phyloP scores from a whole-genome alignment of 495 filamentous ascomycete species.

The Xylaria sp. region DNA sequence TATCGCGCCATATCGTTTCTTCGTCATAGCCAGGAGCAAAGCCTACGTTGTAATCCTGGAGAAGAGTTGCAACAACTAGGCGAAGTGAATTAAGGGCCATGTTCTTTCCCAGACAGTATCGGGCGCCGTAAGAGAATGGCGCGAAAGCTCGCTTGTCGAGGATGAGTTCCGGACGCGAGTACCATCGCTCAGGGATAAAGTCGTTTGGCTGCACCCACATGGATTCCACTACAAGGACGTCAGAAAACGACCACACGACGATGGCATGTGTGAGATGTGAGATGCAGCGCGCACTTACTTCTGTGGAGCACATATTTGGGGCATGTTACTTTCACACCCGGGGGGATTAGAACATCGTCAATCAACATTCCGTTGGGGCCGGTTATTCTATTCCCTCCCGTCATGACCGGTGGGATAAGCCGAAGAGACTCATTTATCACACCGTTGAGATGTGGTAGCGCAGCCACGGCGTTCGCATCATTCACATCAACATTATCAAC shows the following conservation, averaged over 20 bases:
- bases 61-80: conserved; percentile 46
- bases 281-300: conserved; percentile 24
- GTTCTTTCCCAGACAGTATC: conserved; percentile 46
- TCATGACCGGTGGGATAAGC: conserved; percentile 29
- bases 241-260: background rate
- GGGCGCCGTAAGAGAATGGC: conserved; percentile 56
- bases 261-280: background rate
- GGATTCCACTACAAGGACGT: conserved; percentile 41
- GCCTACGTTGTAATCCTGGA: conserved; percentile 51
- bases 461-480: conserved; percentile 19
- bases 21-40: conserved; percentile 33
- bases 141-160: conserved; percentile 54
- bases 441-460: conserved; percentile 30
- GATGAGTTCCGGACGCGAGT: conserved; percentile 50
- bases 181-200: conserved; percentile 67
- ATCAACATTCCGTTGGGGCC: conserved; percentile 28
- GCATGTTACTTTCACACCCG: conserved; percentile 27
- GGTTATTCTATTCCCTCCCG: conserved; percentile 27
- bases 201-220: conserved; percentile 47
- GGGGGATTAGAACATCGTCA: conserved; percentile 28
- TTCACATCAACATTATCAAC: conserved; percentile 13
- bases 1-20: conserved; percentile 31
- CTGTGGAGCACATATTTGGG: conserved; percentile 32
- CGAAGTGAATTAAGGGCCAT: conserved; percentile 49
- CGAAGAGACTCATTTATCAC: conserved; percentile 30